Evolutionary conservation across 441 rosid genomes (phyloP), one percentile per base, ranked within the genome.

Genomic region (Metrosideros polymorpha): DNA sequence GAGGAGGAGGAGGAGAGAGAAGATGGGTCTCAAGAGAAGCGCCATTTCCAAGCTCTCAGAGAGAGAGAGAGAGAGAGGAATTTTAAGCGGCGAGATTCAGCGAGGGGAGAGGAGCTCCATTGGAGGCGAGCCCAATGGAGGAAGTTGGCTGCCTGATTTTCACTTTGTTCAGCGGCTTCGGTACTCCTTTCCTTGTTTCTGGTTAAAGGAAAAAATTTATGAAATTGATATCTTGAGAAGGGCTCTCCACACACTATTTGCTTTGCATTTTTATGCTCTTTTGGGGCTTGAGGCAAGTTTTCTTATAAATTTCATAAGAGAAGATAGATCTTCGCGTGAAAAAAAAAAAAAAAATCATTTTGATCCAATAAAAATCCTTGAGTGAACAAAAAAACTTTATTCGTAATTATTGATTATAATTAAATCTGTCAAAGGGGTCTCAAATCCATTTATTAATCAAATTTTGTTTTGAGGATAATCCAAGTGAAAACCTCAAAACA

Each of bases 41-140:
- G 83, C 92, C 95, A 93, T 92, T 39, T 71, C 77, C 29, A 22
- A 39, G 49, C 45, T 14, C 14, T 19, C 45, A 12, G 42, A 18
- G 2, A 1, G 77, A 1, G 27, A 18, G 77, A 1, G 76, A 2
- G 76, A 17, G 76, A 13, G 52, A 4, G 6, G n/a, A n/a, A n/a
- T n/a, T n/a, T n/a, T n/a, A n/a, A 35, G 79, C 15, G 9, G 14
- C 45, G 47, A 71, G 79, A 71, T 35, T 66, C 45, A 42, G 47
- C 47, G n/a, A 35, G 47, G 45, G 4, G n/a, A n/a, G n/a, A n/a
- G 1, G 8, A 63, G 18, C 76, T 63, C 76, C 76, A 63, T 63
- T 1, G 25, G 43, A 63, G 76, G 45, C 15, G 47, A 39, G 47
- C 47, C 12, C 79, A 24, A 10, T n/a, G n/a, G 79, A 71, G n/a